Conservation (phyloP, 129 eudicot species). For the Erigeron canadensis region DNA sequence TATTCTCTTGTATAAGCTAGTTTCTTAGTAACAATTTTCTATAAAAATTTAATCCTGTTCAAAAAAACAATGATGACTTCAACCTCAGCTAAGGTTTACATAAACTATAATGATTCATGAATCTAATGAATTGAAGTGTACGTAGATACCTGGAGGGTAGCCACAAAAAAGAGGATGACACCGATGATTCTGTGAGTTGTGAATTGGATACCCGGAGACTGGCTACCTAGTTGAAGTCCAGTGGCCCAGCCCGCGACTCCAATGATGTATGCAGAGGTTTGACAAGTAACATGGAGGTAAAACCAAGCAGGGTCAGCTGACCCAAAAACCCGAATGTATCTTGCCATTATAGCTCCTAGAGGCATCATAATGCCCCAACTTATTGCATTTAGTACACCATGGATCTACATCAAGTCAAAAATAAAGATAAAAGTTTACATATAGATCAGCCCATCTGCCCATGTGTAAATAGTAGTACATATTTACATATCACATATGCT, state of each 20-base stretch:
- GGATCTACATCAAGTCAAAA: conserved; percentile 44
- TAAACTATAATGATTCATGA: too few species aligned
- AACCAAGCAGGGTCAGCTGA: conserved; percentile 80
- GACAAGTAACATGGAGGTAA: conserved; percentile 67
- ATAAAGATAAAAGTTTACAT: too few species aligned
- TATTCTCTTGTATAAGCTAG: too few species aligned
- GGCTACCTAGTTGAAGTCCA: conserved; percentile 63
- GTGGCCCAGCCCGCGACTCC: conserved; percentile 86
- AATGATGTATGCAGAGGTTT: conserved; percentile 49
- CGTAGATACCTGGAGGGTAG: conserved; percentile 75
- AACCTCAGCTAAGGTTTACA: too few species aligned
- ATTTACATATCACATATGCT: too few species aligned
- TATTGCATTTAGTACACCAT: conserved; percentile 67
- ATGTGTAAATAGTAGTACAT: too few species aligned
- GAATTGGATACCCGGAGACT: conserved; percentile 50
- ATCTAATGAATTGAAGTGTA: too few species aligned
- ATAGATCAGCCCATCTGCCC: too few species aligned
- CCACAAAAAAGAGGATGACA: conserved; percentile 55
- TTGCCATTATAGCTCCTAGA: conserved; percentile 55
- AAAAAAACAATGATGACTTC: too few species aligned
- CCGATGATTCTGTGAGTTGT: conserved; percentile 67
- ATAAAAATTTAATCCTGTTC: too few species aligned
- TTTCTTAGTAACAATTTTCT: too few species aligned
- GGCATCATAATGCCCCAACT: conserved; percentile 81
- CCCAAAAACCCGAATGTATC: conserved; percentile 52